Evolutionary conservation across 2,329 filamentous ascomycete species (phyloP), one percentile per base, ranked within the genome.

Genomic region (Seiridium cupressi): DNA sequence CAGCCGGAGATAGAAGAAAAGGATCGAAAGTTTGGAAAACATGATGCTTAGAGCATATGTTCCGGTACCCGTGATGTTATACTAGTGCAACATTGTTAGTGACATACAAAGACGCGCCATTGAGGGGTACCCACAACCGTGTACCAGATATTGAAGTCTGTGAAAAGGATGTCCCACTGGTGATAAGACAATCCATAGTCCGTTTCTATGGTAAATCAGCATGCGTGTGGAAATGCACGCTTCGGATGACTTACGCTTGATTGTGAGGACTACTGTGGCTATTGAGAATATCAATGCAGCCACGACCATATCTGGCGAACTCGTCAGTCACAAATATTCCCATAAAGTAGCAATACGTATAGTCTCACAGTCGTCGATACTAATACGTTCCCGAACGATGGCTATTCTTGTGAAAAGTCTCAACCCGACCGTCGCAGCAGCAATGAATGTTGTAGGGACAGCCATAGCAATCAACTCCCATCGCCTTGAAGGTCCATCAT

Each of bases 1-100:
- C n/a, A 60, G 47, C 36, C 58, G 42, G 2, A 57, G 54, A 36
- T 60, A 60, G 34, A 60, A 60, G 8, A 60, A 56, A 5, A 60
- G 36, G 9, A 60, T 56, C 3, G 58, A 60, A n/a, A 60, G 46
- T 54, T 60, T 60, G 2, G 58, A 44, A 31, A 57, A 56, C 26
- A 47, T 42, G 18, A 60, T 44, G 38, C 53, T 57, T 18, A 57
- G 9, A 6, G 49, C 40, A 31, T 59, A 59, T 8, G 51, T 55
- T 10, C 57, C 53, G 13, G 49, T 55, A 10, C 49, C 49, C 34
- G 40, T 54, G 11, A 55, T 59, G 9, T 44, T 54, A 47, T 55
- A 59, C 57, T 59, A 6, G 0, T 1, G 8, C 18, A 26, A 26
- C 18, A 6, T 2, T 26, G 13, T 38, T 26, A 42, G 51, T 26